A percentile compares a stretch with the other conserved stretches of the same genome.
Conservation (phyloP, 176 grass and related monocot species). For the Puya raimondii region DNA sequence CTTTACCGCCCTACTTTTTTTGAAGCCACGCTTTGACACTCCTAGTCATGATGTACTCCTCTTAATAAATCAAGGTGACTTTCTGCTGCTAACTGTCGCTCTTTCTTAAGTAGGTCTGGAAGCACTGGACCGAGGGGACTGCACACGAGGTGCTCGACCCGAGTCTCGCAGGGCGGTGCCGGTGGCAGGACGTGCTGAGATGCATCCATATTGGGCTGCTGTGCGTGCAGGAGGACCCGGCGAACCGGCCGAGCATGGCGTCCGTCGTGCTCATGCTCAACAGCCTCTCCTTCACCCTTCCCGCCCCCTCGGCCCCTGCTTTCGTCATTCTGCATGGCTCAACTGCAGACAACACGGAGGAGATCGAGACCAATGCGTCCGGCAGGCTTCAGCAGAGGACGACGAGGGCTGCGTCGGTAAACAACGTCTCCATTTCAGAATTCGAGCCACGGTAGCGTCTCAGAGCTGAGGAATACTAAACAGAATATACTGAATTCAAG, state of each 20-base stretch:
- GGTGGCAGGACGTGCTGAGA: conserved; percentile 22
- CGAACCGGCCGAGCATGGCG: conserved; percentile 29
- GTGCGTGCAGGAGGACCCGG: conserved; percentile 35
- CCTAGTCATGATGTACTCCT: too few relatives aligned
- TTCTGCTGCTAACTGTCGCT: background rate
- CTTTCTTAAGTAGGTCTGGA: conserved; percentile 24
- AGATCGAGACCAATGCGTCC: background rate
- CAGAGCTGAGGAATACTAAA: background rate
- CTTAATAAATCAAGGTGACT: too few relatives aligned
- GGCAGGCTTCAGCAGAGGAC: background rate
- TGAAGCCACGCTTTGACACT: background rate
- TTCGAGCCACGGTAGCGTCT: background rate
- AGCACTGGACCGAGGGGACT: conserved; percentile 19
- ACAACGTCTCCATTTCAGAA: background rate
- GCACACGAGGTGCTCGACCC: conserved; percentile 15
- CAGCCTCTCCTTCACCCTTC: conserved; percentile 28
- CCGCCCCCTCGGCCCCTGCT: conserved; percentile 22
- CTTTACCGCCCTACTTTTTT: background rate
- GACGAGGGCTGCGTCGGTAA: background rate
- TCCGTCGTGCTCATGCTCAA: conserved; percentile 39
- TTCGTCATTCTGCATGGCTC: conserved; percentile 1
- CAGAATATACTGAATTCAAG: background rate
- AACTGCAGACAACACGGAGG: background rate
- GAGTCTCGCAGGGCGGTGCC: background rate
- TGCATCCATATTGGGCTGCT: conserved; percentile 39